phyloP scores from a whole-genome alignment of 345 rosid genomes.

The Hypericum perforatum region DNA sequence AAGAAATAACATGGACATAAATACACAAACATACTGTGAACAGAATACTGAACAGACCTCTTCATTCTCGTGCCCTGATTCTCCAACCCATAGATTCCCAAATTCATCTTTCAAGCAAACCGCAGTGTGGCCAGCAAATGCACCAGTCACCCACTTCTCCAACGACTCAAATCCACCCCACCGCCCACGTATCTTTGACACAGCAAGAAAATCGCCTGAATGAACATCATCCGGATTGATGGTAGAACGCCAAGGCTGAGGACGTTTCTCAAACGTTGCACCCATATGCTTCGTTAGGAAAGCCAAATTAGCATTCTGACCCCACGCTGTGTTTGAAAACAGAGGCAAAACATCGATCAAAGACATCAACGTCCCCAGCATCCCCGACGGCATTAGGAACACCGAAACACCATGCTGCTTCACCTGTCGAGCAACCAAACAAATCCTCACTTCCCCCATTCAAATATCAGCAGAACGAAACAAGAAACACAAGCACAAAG shows the following conservation, averaged over 20 bases:
- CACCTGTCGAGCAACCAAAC: constrained; percentile 41
- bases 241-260: constrained; percentile 57
- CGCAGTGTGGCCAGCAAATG: constrained; percentile 98
- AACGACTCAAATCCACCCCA: constrained; percentile 99
- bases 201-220: constrained; percentile 84
- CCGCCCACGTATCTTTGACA: constrained; percentile 90
- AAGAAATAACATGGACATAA: too few relatives aligned
- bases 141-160: constrained; percentile 99
- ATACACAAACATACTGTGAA: too few relatives aligned
- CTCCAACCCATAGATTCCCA: constrained; percentile 98
- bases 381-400: constrained; percentile 96
- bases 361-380: constrained; percentile 84
- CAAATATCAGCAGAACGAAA: constrained; percentile 1
- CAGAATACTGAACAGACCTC: constrained; percentile 37
- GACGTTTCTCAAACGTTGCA: constrained; percentile 73
- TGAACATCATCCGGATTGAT: constrained; percentile 76
- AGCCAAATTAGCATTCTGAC: constrained; percentile 79
- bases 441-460: constrained; percentile 10
- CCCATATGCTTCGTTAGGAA: constrained; percentile 88
- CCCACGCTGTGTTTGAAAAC: constrained; percentile 86
- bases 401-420: constrained; percentile 90
- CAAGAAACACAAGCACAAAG: neutral
- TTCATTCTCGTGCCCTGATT: constrained; percentile 97
- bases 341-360: constrained; percentile 81
- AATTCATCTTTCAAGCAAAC: constrained; percentile 89